A percentile compares a stretch with the other conserved stretches of the same genome.
Conservation (phyloP, 108 stramenopile species). For the Asterionellopsis glacialis region DNA sequence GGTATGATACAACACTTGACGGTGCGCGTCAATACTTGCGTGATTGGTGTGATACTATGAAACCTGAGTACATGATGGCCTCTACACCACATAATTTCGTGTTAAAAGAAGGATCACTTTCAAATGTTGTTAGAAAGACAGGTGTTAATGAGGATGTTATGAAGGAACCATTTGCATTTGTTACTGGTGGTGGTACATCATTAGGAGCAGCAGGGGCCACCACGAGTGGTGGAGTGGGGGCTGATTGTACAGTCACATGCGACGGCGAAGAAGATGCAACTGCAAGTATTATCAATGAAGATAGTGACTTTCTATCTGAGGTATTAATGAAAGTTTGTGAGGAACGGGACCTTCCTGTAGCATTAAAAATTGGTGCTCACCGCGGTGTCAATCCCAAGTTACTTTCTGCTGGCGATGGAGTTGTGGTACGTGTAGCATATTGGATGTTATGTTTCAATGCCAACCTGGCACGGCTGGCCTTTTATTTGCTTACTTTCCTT, state of each 20-base stretch:
- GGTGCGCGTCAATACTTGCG: conserved; percentile 73
- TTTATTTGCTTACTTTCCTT: no score
- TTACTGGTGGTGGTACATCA: not conserved
- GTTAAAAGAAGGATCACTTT: conserved; percentile 30
- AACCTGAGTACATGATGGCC: conserved; percentile 92
- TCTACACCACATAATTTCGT: conserved; percentile 86
- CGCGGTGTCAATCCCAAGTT: conserved; percentile 72
- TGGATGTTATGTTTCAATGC: no score
- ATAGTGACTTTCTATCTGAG: conserved; percentile 68
- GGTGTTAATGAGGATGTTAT: conserved; percentile 59
- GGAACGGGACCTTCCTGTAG: conserved; percentile 77
- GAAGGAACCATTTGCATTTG: conserved; percentile 65
- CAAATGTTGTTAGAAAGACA: conserved; percentile 24
- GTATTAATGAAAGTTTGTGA: conserved; percentile 80
- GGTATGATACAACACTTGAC: conserved; percentile 59
- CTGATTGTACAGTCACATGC: conserved; percentile 27
- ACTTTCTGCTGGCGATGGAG: conserved; percentile 69
- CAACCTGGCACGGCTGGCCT: no score
- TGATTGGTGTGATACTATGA: conserved; percentile 81
- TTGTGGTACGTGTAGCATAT: conserved; percentile 43
- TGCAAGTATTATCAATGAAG: conserved; percentile 67
- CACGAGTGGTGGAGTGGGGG: conserved; percentile 12
- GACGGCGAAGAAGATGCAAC: conserved; percentile 46
- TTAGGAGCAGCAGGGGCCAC: no score
- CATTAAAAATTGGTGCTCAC: conserved; percentile 86